A percentile compares a stretch with the other conserved stretches of the same genome.
These are phyloP conservation scores for Rhodotorula babjevae DNA, from an alignment of 768 basidiomycete genomes.

Conservation along the genomic window DNA sequence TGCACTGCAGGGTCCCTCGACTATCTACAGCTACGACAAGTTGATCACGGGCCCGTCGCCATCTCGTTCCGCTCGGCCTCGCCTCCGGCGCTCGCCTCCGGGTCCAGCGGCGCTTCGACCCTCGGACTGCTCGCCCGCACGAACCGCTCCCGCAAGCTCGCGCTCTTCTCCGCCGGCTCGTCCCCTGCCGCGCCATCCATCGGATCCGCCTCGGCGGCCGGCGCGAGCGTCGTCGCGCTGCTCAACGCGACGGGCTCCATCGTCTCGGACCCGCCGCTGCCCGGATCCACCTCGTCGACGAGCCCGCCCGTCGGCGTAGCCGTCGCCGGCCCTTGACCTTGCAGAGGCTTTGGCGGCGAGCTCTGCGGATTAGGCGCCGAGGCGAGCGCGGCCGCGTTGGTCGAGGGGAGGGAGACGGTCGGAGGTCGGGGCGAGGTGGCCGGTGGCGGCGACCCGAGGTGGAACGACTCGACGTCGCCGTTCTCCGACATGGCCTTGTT, in stretches of 20 bases:
- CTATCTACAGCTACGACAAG: no score
- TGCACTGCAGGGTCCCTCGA: not conserved
- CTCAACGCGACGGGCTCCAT: constrained; percentile 25
- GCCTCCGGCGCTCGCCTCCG: not conserved
- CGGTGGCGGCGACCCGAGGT: not conserved
- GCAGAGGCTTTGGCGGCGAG: not conserved
- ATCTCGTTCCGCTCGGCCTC: not conserved
- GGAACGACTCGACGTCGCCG: constrained; percentile 12
- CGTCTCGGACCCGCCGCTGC: constrained; percentile 20
- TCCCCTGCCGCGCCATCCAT: constrained; percentile 62
- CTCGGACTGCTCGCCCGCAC: constrained; percentile 33
- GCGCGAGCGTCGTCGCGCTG: constrained; percentile 51
- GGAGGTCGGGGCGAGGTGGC: not conserved
- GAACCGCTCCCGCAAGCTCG: constrained; percentile 34
- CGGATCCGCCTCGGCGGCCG: constrained; percentile 67
- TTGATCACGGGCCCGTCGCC: not conserved
- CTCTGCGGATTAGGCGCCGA: not conserved
- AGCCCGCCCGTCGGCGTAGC: constrained; percentile 40
- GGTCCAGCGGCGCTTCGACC: constrained; percentile 7
- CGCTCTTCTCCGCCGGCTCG: constrained; percentile 53
- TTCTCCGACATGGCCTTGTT: not conserved
- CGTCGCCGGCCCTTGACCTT: not conserved
- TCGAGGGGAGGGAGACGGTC: constrained; percentile 2
- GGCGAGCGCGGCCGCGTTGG: not conserved
- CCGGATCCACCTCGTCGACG: constrained; percentile 41